phyloP scores from a whole-genome alignment of 2,329 filamentous ascomycete genomes.

The Xylariaceae sp. region DNA sequence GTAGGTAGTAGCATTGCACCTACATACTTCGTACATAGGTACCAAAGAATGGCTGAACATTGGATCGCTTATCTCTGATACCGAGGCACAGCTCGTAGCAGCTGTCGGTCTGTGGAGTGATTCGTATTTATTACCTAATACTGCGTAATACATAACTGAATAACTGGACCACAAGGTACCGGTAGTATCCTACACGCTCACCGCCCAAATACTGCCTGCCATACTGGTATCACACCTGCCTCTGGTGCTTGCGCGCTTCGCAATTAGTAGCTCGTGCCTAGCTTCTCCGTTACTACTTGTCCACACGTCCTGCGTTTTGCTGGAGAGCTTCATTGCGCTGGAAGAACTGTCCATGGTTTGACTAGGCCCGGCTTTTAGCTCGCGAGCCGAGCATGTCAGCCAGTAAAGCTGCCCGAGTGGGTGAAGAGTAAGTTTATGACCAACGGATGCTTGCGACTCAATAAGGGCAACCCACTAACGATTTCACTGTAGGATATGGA shows the following conservation, averaged over 20 bases:
- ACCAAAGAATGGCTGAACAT: too few relatives aligned
- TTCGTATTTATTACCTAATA: too few relatives aligned
- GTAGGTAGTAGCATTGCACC: too few relatives aligned
- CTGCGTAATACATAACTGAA: too few relatives aligned
- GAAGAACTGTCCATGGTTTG: slow-evolving; percentile 26
- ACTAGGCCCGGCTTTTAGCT: slow-evolving; percentile 22
- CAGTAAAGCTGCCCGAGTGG: slow-evolving; percentile 57
- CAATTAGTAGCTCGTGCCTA: not conserved
- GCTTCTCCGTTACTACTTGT: not conserved
- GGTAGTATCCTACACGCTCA: not conserved
- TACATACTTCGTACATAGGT: too few relatives aligned
- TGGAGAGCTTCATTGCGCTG: not conserved
- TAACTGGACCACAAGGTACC: too few relatives aligned
- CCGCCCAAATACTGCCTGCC: slow-evolving; percentile 20
- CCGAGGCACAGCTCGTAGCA: too few relatives aligned
- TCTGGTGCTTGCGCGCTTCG: not conserved
- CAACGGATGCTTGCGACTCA: slow-evolving; percentile 1
- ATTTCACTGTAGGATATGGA: slow-evolving; percentile 78
- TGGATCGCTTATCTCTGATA: too few relatives aligned
- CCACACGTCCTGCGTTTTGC: not conserved
- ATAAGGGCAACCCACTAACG: slow-evolving; percentile 16
- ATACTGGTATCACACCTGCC: too few relatives aligned
- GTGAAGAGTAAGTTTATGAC: slow-evolving; percentile 52
- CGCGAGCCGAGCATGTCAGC: slow-evolving; percentile 48
- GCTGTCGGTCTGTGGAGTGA: too few relatives aligned